Evolutionary conservation across 2,329 filamentous ascomycete species (phyloP).

Genomic region (Triangularia setosa): DNA sequence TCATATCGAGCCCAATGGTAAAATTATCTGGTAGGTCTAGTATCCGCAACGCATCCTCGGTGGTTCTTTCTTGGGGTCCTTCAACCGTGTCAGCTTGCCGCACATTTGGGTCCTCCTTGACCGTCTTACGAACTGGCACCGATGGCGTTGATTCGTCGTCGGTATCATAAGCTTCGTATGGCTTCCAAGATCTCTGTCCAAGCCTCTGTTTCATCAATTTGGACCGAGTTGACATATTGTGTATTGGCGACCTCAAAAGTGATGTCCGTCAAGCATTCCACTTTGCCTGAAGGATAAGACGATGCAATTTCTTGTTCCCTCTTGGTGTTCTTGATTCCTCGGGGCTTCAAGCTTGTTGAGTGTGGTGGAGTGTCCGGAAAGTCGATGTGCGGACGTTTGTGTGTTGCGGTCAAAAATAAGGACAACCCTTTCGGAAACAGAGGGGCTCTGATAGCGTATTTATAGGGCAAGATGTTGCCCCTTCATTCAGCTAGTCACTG

Average conservation of each 20-base stretch:
- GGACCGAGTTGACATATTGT: not conserved
- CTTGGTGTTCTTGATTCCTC: no score
- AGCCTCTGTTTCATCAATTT: not conserved
- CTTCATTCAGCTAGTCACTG: not conserved
- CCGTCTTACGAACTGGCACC: not conserved
- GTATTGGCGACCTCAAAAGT: no score
- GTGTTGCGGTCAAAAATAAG: not conserved
- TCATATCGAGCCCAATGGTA: conserved; percentile 51
- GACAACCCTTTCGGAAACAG: not conserved
- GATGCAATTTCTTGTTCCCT: no score
- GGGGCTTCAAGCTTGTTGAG: no score
- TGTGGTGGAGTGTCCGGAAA: not conserved
- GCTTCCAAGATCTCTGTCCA: no score
- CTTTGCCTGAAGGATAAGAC: no score
- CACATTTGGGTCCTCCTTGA: not conserved
- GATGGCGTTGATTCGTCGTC: no score
- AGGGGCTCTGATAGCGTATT: not conserved
- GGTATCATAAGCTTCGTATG: no score
- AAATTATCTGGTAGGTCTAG: conserved; percentile 49
- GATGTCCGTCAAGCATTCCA: no score
- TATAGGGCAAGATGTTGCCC: not conserved
- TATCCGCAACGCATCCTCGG: conserved; percentile 40
- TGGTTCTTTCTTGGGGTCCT: not conserved
- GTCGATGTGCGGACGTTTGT: not conserved
- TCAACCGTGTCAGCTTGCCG: not conserved